A percentile compares a stretch with the other conserved stretches of the same genome.
phyloP scores from a whole-genome alignment of 2,329 filamentous ascomycete species.

The Ophiostoma tasmaniense region DNA sequence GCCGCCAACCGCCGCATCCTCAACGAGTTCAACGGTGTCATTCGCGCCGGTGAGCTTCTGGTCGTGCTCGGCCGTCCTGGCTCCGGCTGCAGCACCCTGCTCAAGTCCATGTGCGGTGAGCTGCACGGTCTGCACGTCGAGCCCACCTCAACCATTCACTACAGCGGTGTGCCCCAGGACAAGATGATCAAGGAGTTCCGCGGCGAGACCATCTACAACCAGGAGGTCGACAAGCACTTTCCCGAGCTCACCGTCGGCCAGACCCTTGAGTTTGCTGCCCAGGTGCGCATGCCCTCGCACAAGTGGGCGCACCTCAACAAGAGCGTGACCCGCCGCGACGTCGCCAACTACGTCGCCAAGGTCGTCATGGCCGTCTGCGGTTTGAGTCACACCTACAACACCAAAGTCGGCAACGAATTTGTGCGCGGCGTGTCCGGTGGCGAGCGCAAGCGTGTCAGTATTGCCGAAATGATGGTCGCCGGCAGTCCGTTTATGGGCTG shows the following conservation, averaged over 20 bases:
- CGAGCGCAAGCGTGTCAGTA: slow-evolving; percentile 63
- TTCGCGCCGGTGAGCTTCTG: slow-evolving; percentile 48
- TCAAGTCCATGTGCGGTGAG: slow-evolving; percentile 52
- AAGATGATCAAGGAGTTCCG: slow-evolving; percentile 52
- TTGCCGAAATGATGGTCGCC: slow-evolving; percentile 57
- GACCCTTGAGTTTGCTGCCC: slow-evolving; percentile 57
- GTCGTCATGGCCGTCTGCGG: slow-evolving; percentile 59
- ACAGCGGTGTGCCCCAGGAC: slow-evolving; percentile 49
- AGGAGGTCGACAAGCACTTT: slow-evolving; percentile 60
- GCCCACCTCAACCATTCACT: slow-evolving; percentile 45
- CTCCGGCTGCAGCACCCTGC: slow-evolving; percentile 49
- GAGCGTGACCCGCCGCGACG: slow-evolving; percentile 34
- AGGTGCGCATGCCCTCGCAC: slow-evolving; percentile 37
- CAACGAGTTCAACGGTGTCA: slow-evolving; percentile 49
- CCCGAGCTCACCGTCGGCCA: slow-evolving; percentile 59
- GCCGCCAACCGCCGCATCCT: slow-evolving; percentile 57
- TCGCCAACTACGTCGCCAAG: slow-evolving; percentile 54
- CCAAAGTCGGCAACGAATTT: slow-evolving; percentile 63
- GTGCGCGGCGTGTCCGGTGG: slow-evolving; percentile 41
- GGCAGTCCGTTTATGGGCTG: slow-evolving; percentile 56
- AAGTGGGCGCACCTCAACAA: slow-evolving; percentile 39
- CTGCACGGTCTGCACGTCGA: slow-evolving; percentile 49
- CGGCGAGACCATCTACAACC: slow-evolving; percentile 64
- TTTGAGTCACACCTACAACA: slow-evolving; percentile 65
- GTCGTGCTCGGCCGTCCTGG: slow-evolving; percentile 50